phyloP scores from a whole-genome alignment of 352 stramenopile species.

The Aphanomyces stellatus region DNA sequence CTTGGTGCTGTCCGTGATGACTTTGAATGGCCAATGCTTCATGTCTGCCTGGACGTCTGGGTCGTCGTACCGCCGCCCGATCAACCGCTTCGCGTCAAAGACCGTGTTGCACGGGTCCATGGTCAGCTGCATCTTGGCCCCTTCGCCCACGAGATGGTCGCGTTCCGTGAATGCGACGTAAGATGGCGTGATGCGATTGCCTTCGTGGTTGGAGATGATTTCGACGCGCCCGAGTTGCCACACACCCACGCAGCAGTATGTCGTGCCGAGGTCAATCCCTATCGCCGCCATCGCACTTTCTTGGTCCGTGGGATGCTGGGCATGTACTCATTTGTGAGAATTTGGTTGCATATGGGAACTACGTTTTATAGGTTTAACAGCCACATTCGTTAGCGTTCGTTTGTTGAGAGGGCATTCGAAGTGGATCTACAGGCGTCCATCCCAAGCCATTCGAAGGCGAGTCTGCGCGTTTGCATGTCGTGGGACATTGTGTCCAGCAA shows the following conservation, averaged over 20 bases:
- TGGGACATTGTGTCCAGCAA: too few relatives aligned
- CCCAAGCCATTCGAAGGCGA: too few relatives aligned
- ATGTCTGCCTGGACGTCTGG: slow-evolving; percentile 73
- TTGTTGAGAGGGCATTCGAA: too few relatives aligned
- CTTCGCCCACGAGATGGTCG: slow-evolving; percentile 79
- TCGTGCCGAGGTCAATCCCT: slow-evolving; percentile 36
- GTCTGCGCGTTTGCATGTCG: too few relatives aligned
- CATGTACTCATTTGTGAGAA: too few relatives aligned
- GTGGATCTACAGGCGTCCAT: too few relatives aligned
- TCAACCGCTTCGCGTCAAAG: slow-evolving; percentile 95
- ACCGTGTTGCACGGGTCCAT: slow-evolving; percentile 91
- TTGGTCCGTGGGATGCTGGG: too few relatives aligned
- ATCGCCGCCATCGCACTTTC: too few relatives aligned
- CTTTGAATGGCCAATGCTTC: slow-evolving; percentile 60
- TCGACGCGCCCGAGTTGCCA: slow-evolving; percentile 27
- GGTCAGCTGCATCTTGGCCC: slow-evolving; percentile 74
- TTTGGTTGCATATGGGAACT: too few relatives aligned
- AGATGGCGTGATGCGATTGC: slow-evolving; percentile 87
- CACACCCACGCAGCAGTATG: slow-evolving; percentile 30
- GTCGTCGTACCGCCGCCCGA: slow-evolving; percentile 91
- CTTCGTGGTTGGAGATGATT: slow-evolving; percentile 44
- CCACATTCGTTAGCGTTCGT: too few relatives aligned
- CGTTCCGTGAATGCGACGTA: slow-evolving; percentile 83
- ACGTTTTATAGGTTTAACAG: too few relatives aligned
- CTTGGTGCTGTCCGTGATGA: slow-evolving; percentile 64